These are phyloP conservation scores for Ustilago bromivora DNA, from an alignment of 1,284 basidiomycete species.

Conservation along the genomic window DNA sequence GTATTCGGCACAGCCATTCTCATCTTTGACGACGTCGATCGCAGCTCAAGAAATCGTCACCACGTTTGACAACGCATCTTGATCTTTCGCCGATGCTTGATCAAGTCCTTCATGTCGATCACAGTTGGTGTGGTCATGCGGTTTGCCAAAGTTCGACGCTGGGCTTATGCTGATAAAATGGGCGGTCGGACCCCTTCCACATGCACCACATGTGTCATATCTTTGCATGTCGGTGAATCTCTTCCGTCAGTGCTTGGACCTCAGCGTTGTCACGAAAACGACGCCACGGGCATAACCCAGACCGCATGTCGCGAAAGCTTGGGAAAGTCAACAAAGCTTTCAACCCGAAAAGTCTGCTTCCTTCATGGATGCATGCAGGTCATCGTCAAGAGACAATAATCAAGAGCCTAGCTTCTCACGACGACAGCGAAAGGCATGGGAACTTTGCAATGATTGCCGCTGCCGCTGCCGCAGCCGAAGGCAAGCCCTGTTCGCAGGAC, in stretches of 20 bases:
- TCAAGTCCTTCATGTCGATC: neutral
- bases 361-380: neutral
- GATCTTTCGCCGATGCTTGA: neutral
- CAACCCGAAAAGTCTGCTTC: neutral
- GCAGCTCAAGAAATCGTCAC: no score
- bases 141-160: neutral
- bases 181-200: conserved; percentile 5
- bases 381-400: neutral
- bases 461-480: neutral
- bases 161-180: neutral
- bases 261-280: neutral
- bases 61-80: no score
- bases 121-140: neutral
- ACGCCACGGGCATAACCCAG: neutral
- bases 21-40: neutral
- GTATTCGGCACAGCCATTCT: neutral
- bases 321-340: neutral
- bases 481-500: neutral
- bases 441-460: neutral
- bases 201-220: conserved; percentile 4
- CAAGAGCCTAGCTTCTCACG: neutral
- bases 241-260: conserved; percentile 7
- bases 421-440: no score
- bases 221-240: neutral
- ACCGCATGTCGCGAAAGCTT: neutral